Conservation (phyloP, 352 stramenopile species). For the Phytophthora pistaciae region DNA sequence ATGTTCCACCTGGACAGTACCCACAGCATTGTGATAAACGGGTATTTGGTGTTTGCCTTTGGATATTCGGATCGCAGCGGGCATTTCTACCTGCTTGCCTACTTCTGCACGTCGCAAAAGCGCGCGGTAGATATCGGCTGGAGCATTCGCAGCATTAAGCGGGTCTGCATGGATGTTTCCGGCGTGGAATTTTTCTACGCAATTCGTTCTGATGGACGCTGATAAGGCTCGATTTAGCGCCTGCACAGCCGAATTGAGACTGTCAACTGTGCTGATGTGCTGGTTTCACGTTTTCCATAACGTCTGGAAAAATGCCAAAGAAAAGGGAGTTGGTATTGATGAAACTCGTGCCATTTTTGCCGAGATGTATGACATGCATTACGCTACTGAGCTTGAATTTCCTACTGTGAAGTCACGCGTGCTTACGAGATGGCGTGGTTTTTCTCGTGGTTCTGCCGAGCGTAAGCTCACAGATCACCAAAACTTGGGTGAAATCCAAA, state of each 20-base stretch:
- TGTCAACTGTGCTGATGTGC: no score
- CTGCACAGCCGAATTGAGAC: no score
- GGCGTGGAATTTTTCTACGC: no score
- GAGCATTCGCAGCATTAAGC: no score
- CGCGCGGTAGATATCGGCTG: not conserved
- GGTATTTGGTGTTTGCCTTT: not conserved
- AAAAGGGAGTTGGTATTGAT: not conserved
- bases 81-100: not conserved
- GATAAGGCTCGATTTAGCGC: no score
- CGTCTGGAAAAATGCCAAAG: not conserved
- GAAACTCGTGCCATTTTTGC: slow-evolving; percentile 6
- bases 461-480: slow-evolving; percentile 2
- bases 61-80: slow-evolving; percentile 1
- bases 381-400: not conserved
- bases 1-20: no score
- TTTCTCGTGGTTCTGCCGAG: not conserved
- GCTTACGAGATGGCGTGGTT: slow-evolving; percentile 1
- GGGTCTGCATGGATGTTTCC: no score
- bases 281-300: slow-evolving; percentile 10
- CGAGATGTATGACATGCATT: slow-evolving; percentile 13
- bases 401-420: not conserved
- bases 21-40: no score
- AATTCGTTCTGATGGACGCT: no score
- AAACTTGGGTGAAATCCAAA: slow-evolving; percentile 5
- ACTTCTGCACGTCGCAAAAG: slow-evolving; percentile 5